Conservation (phyloP, 495 filamentous ascomycete genomes). For the Lasiosphaeria miniovina region DNA sequence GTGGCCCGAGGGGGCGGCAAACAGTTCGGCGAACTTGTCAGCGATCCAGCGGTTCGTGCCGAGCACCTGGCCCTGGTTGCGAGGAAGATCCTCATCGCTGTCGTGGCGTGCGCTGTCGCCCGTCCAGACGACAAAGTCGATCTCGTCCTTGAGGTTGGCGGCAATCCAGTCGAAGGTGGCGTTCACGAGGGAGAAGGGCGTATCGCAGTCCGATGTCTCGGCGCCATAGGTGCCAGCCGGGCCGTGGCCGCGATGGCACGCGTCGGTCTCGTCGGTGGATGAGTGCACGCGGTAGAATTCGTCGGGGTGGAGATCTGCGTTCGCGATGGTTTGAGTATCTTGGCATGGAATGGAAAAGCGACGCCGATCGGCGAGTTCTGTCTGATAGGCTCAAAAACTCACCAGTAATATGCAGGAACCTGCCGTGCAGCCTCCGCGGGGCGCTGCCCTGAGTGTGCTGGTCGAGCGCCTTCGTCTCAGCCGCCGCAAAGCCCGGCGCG, state of each 20-base stretch:
- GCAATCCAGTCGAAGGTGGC: constrained; percentile 91
- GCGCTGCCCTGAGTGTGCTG: constrained; percentile 13
- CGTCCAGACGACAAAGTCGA: constrained; percentile 98
- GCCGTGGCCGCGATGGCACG: constrained; percentile 79
- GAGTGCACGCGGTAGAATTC: constrained; percentile 75
- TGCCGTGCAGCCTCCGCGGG: constrained; percentile 62
- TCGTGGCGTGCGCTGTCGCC: constrained; percentile 95
- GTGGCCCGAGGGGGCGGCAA: constrained; percentile 46
- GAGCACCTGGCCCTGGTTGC: constrained; percentile 69
- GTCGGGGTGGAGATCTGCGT: constrained; percentile 84
- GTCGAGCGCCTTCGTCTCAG: constrained; percentile 1
- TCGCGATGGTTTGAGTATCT: constrained; percentile 1
- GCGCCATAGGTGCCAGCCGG: constrained; percentile 77
- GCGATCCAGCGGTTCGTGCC: constrained; percentile 72
- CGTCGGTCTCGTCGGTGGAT: constrained; percentile 60
- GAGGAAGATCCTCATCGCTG: constrained; percentile 81
- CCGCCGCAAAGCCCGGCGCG: constrained; percentile 17
- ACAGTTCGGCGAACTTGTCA: constrained; percentile 70
- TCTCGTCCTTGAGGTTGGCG: constrained; percentile 72
- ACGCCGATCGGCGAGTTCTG: no score
- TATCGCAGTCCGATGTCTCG: constrained; percentile 84
- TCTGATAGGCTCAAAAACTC: constrained; percentile 21
- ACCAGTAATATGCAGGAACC: constrained; percentile 96
- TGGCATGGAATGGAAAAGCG: no score
- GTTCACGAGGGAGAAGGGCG: constrained; percentile 74